These are phyloP conservation scores for Monosporascus sp. DNA, from an alignment of 2,329 filamentous ascomycete genomes.

Conservation along the genomic window DNA sequence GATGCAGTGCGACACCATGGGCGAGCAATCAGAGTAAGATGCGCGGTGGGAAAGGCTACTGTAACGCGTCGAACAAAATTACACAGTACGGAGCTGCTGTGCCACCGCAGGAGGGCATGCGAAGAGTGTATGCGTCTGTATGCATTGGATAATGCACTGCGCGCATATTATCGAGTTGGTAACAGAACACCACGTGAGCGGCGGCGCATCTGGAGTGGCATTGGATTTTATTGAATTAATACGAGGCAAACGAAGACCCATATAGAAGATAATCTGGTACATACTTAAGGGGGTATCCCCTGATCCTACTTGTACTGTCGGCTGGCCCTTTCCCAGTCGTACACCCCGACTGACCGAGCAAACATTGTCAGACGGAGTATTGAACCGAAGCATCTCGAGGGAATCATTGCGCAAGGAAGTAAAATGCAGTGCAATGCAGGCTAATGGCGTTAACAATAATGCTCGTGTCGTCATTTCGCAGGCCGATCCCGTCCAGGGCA, in stretches of 20 bases:
- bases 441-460: too few relatives aligned
- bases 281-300: neutral
- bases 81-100: neutral
- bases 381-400: neutral
- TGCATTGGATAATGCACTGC: neutral
- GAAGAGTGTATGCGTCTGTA: neutral
- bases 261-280: neutral
- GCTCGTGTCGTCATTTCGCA: too few relatives aligned
- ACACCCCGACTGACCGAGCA: neutral
- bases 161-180: neutral
- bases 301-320: too few relatives aligned
- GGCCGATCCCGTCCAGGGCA: too few relatives aligned
- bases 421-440: neutral
- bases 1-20: neutral
- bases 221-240: neutral
- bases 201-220: neutral
- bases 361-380: neutral
- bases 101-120: neutral
- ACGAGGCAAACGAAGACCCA: neutral
- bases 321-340: too few relatives aligned
- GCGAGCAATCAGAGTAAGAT: neutral
- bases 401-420: neutral
- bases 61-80: neutral
- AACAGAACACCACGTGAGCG: neutral
- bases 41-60: neutral